phyloP scores from a whole-genome alignment of 768 basidiomycete genomes.

The Rhodotorula kratochvilovae region DNA sequence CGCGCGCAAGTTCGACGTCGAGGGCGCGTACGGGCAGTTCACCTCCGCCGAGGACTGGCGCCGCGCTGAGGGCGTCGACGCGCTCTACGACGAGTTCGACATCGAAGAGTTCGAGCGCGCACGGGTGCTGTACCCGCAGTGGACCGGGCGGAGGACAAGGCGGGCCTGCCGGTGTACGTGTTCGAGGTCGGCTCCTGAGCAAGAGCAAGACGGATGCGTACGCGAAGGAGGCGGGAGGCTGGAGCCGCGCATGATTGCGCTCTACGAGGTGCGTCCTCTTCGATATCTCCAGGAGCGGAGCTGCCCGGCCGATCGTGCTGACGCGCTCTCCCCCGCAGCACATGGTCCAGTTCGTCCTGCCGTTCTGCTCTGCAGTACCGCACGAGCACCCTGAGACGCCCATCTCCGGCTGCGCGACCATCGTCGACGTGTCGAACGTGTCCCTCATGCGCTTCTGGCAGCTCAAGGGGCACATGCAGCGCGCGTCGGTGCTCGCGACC shows the following conservation, averaged over 20 bases:
- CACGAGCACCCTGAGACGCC: constrained; percentile 46
- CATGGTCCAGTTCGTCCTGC: constrained; percentile 63
- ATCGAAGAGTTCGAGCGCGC: constrained; percentile 59
- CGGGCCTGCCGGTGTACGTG: constrained; percentile 70
- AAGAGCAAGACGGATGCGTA: constrained; percentile 59
- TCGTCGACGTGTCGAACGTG: constrained; percentile 67
- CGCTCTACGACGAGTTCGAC: constrained; percentile 61
- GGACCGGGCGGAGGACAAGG: constrained; percentile 77
- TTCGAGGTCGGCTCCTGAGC: constrained; percentile 64
- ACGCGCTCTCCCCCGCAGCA: constrained; percentile 55
- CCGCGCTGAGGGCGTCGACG: constrained; percentile 58
- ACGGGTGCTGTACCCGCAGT: constrained; percentile 68
- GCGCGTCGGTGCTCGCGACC: constrained; percentile 67
- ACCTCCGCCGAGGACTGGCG: constrained; percentile 66
- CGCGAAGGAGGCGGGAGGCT: constrained; percentile 57
- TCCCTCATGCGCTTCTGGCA: constrained; percentile 64
- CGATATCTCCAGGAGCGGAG: too few species aligned
- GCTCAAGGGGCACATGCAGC: constrained; percentile 57
- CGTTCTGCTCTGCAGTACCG: constrained; percentile 61
- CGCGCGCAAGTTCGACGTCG: constrained; percentile 65
- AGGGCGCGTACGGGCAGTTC: constrained; percentile 67
- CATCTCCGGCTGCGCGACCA: constrained; percentile 24
- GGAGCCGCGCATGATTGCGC: constrained; percentile 66
- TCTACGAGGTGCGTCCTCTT: constrained; percentile 22
- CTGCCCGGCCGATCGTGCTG: background rate